A percentile compares a stretch with the other conserved stretches of the same genome.
These are phyloP conservation scores for Dioszegia aurantiaca DNA, from an alignment of 768 basidiomycete genomes.

Conservation along the genomic window DNA sequence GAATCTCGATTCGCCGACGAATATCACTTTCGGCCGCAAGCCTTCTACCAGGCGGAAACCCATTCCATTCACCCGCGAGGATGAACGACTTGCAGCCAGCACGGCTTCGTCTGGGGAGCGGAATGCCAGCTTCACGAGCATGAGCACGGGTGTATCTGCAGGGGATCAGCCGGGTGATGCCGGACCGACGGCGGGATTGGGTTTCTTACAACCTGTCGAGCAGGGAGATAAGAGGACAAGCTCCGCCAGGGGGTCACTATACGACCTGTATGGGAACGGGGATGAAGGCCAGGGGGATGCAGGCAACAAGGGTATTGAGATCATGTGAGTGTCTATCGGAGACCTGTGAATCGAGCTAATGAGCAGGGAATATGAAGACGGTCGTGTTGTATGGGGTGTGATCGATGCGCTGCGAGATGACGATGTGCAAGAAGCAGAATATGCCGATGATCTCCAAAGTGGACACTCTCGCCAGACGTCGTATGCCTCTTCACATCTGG, in stretches of 20 bases:
- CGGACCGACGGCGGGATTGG: constrained; percentile 17
- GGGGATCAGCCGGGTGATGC: background rate
- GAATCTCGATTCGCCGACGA: constrained; percentile 4
- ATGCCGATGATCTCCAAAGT: background rate
- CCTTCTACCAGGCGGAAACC: constrained; percentile 45
- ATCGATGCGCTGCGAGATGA: constrained; percentile 34
- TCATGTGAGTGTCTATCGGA: constrained; percentile 27
- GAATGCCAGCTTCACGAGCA: constrained; percentile 9
- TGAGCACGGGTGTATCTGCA: constrained; percentile 1
- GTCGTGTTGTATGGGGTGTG: constrained; percentile 42
- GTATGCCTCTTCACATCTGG: constrained; percentile 9
- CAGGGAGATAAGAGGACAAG: constrained; percentile 7
- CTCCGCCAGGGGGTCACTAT: constrained; percentile 19
- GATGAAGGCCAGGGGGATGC: background rate
- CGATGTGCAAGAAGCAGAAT: constrained; percentile 3
- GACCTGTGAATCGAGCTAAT: constrained; percentile 15
- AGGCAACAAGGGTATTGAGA: constrained; percentile 36
- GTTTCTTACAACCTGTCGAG: constrained; percentile 29
- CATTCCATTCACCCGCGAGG: constrained; percentile 33
- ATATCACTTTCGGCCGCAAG: constrained; percentile 21
- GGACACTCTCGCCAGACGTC: constrained; percentile 29
- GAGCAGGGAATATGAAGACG: constrained; percentile 43
- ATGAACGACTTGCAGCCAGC: constrained; percentile 31
- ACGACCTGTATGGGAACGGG: constrained; percentile 34
- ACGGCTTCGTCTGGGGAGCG: constrained; percentile 21